Evolutionary conservation across 441 rosid species (phyloP).

Genomic region (Brassica hybrid): DNA sequence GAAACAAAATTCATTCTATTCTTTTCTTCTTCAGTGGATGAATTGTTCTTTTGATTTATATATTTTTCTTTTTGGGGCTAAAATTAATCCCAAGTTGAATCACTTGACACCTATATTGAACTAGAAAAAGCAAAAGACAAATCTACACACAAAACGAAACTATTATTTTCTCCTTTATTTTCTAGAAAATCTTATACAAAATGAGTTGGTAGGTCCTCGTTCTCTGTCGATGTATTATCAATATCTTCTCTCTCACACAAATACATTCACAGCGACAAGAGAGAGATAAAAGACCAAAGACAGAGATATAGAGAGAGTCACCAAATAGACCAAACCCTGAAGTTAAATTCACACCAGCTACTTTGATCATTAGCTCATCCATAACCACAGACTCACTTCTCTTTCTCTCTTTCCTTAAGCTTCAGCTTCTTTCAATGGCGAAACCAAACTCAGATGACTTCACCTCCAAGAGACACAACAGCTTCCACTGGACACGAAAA

Average conservation of each 20-base stretch:
- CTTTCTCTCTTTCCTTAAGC: constrained; percentile 15
- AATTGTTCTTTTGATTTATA: background rate
- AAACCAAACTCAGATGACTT: constrained; percentile 57
- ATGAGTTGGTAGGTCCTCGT: constrained; percentile 62
- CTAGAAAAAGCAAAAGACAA: constrained; percentile 46
- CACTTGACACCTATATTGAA: constrained; percentile 33
- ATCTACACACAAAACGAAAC: constrained; percentile 28
- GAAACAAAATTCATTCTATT: background rate
- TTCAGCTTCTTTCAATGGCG: constrained; percentile 52
- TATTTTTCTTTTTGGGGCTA: background rate
- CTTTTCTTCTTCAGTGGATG: background rate
- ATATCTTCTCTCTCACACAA: constrained; percentile 59
- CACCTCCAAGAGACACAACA: constrained; percentile 69
- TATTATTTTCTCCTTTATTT: constrained; percentile 16
- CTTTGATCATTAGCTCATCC: constrained; percentile 21
- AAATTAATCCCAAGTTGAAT: constrained; percentile 21
- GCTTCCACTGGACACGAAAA: constrained; percentile 87
- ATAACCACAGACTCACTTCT: background rate
- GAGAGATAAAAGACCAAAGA: constrained; percentile 8
- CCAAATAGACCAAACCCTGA: constrained; percentile 54
- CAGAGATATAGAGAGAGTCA: constrained; percentile 33
- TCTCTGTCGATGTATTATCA: constrained; percentile 56
- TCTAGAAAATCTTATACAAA: constrained; percentile 36
- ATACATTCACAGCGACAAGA: constrained; percentile 40
- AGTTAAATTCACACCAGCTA: constrained; percentile 38